Evolutionary conservation across 2,329 filamentous ascomycete species (phyloP).

Genomic region (Cryphonectria radicalis): DNA sequence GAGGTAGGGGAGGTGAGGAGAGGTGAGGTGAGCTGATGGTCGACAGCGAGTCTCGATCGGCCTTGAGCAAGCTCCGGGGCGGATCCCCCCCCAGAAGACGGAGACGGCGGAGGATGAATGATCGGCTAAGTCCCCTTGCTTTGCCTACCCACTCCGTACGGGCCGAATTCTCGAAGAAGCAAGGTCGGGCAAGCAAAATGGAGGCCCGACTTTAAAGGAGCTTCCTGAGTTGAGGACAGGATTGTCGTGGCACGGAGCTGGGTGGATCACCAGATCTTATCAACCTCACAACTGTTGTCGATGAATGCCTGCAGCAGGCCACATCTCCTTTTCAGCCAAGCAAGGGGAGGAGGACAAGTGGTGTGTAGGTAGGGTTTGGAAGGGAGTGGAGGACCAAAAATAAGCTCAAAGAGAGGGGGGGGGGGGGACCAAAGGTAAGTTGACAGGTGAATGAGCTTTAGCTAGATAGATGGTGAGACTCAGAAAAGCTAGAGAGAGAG

Average conservation of each 20-base stretch:
- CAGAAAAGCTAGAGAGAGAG: background rate
- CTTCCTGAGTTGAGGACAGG: background rate
- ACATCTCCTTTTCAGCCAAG: background rate
- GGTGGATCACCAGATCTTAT: conserved; percentile 3
- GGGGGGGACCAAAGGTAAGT: background rate
- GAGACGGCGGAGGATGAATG: conserved; percentile 8
- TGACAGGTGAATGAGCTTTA: background rate
- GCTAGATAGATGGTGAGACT: background rate
- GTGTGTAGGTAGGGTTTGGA: background rate
- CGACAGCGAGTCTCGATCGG: background rate
- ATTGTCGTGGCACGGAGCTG: background rate
- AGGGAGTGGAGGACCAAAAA: background rate
- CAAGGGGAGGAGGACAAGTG: background rate
- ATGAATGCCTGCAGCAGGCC: background rate
- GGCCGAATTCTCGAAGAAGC: background rate
- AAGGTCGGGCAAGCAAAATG: background rate
- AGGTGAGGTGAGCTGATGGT: conserved; percentile 2
- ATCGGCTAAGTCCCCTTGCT: conserved; percentile 9
- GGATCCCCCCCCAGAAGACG: background rate
- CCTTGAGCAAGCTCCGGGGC: background rate
- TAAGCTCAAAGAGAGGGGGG: background rate
- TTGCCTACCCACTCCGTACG: conserved; percentile 12
- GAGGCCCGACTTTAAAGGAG: too few relatives aligned
- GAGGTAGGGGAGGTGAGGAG: background rate
- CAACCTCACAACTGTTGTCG: background rate